A percentile compares a stretch with the other conserved stretches of the same genome.
Evolutionary conservation across 768 basidiomycete species (phyloP).

Genomic region (Rhodotorula paludigena): DNA sequence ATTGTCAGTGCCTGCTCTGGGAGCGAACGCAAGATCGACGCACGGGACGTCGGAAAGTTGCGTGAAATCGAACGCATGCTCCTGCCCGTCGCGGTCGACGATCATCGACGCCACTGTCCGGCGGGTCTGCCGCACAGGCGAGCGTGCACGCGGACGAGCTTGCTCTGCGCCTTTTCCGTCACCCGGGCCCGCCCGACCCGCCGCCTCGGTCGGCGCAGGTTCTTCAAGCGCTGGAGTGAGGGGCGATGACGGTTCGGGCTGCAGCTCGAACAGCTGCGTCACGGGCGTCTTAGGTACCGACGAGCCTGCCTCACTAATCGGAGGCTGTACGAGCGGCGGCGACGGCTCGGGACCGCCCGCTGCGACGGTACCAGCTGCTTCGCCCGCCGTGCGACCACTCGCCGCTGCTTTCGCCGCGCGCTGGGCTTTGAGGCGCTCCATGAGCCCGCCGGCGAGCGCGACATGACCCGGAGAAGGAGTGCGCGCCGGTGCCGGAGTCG

Average conservation of each 20-base stretch:
- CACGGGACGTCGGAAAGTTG: slow-evolving; percentile 26
- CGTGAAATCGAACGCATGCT: slow-evolving; percentile 22
- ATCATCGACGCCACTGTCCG: slow-evolving; percentile 15
- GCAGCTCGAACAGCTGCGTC: not conserved
- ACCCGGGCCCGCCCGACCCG: too few species aligned
- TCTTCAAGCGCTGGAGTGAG: not conserved
- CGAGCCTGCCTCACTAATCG: not conserved
- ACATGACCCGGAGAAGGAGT: slow-evolving; percentile 7
- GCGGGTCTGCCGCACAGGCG: not conserved
- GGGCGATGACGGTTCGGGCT: not conserved
- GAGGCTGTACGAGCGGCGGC: not conserved
- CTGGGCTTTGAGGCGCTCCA: slow-evolving; percentile 24
- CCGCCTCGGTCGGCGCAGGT: not conserved
- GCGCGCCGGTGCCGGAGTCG: not conserved
- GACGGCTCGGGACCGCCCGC: too few species aligned
- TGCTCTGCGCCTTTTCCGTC: too few species aligned
- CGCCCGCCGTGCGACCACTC: not conserved
- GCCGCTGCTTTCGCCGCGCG: slow-evolving; percentile 8
- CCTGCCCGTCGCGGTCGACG: slow-evolving; percentile 22
- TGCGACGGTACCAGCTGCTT: too few species aligned
- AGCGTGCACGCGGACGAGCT: not conserved
- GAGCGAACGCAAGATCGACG: not conserved
- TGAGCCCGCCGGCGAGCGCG: slow-evolving; percentile 9
- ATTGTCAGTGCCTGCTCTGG: rapidly evolving
- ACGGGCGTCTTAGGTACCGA: not conserved